A percentile compares a stretch with the other conserved stretches of the same genome.
Evolutionary conservation across 2,329 filamentous ascomycete genomes (phyloP).

Genomic region (Neoscytalidium dimidiatum): DNA sequence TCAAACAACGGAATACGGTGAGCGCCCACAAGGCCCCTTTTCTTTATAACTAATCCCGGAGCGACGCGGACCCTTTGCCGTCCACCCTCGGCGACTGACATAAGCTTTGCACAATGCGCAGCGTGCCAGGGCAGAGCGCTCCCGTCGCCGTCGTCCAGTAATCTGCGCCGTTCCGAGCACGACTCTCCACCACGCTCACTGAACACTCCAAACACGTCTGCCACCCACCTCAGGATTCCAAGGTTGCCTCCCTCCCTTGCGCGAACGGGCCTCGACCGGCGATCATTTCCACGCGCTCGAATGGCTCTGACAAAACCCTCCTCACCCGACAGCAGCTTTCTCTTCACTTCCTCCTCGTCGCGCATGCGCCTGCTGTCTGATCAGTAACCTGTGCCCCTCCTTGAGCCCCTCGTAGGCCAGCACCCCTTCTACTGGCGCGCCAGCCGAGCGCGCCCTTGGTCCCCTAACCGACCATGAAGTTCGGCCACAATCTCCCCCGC

Average conservation of each 20-base stretch:
- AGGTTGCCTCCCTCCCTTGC: constrained; percentile 6
- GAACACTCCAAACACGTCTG: constrained; percentile 4
- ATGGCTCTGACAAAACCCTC: constrained; percentile 11
- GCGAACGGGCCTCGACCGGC: constrained; percentile 1
- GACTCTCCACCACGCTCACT: constrained; percentile 13
- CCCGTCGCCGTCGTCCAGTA: constrained; percentile 9
- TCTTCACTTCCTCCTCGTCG: constrained; percentile 9
- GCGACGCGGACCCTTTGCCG: constrained; percentile 1
- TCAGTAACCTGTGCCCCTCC: constrained; percentile 1
- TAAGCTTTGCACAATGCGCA: constrained; percentile 17
- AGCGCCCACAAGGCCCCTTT: constrained; percentile 11
- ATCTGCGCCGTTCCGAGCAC: constrained; percentile 3
- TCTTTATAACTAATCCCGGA: constrained; percentile 1
- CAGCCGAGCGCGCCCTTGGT: background rate
- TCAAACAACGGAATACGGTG: constrained; percentile 8
- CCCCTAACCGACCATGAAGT: constrained; percentile 42
- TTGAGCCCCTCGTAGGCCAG: background rate
- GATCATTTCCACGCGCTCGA: constrained; percentile 8
- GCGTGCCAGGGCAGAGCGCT: background rate
- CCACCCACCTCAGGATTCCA: background rate
- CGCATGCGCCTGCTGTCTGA: background rate
- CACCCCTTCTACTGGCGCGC: background rate
- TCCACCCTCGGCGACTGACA: constrained; percentile 10
- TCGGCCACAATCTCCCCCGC: constrained; percentile 63
- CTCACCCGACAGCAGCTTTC: background rate